Evolutionary conservation across 148 eudicot species (phyloP), one percentile per base, ranked within the genome.

Genomic region (Chenopodium suecicum): DNA sequence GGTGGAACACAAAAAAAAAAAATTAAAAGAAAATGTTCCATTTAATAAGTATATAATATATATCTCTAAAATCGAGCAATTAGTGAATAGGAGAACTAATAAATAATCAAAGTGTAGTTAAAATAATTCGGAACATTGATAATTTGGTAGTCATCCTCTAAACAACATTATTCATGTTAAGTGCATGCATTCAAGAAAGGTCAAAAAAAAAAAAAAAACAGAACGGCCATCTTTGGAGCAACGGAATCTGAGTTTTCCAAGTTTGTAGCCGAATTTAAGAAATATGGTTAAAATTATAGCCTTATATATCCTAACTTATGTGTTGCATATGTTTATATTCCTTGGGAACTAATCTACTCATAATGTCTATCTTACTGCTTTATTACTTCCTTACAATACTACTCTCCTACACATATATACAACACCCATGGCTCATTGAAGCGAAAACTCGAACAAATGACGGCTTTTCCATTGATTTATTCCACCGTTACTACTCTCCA

Each of bases 401-500:
- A 74, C 10, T 79, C 32, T 73, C 82, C 65, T 74, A 32, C 85
- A 71, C 2, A 27, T 34, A 78, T 60, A 34, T 46, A 17, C 56
- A 70, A 27, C 75, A 31, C 31, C 32, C 22, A 62, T 23, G 25
- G 19, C 68, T 83, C 13, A 37, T 65, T 19, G 75, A 75, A 68
- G 79, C 85, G 58, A 25, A 13, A 56, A 66, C 63, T 52, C 67
- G 48, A 34, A 7, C 37, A 2, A 13, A 31, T 5, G 56, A 58
- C 12, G 84, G 75, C 41, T 67, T 85, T 70, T 77, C 48, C 23
- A 7, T 85, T 20, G 48, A 78, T 32, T 76, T 85, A 5, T 54
- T 85, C 58, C 82, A 81, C 54, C 81, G 79, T 29, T 69, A 66
- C 76, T 73, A 56, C 79, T 73, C 85, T 3, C 79, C 75, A 79